Evolutionary conservation across 2,329 filamentous ascomycete species (phyloP), one percentile per base, ranked within the genome.

Genomic region (Botrytis porri): DNA sequence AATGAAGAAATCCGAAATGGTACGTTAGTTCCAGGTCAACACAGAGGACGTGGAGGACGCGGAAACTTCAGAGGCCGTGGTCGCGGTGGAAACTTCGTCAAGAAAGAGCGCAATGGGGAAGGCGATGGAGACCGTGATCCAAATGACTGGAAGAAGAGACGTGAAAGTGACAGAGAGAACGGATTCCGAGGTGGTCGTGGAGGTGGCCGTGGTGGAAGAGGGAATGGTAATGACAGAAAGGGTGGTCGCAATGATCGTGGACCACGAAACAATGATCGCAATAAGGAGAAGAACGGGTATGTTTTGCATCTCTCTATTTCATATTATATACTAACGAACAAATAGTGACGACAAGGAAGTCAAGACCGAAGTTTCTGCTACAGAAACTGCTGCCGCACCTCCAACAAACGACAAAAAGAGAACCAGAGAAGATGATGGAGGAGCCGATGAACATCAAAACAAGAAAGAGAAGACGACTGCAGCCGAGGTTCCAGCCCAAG

Each of bases 1-100:
- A 87, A 86, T 73, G 84, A 89, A 71, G 88, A 92, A 54, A 95
- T 95, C 79, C 86, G 88, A 77, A 87, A 89, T 61, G 93, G 93
- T 74, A 89, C 89, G 79, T 85, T 94, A 65, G 85, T 89, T 80
- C 88, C 91, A 75, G 72, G 70, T 62, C 43, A 59, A 70, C 60
- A 73, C 69, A 83, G 76, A 54, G 63, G 62, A 18, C 43, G 73
- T 48, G 70, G 74, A 37, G 69, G 76, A 12, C 43, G 73, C 39
- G 70, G 74, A 37, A 67, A 76, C 14, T 72, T 79, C 73, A 81
- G 82, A 65, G 81, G 81, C 61, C 75, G 77, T 29, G 81, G 82
- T 41, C 82, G 84, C n/a, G 82, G 83, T 51, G 71, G 70, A 71
- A 48, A 72, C 41, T 51, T 66, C 25, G 60, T n/a, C 61, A 39